Evolutionary conservation across 2,329 filamentous ascomycete species (phyloP), one percentile per base, ranked within the genome.

Genomic region (Cryphonectria naterciae): DNA sequence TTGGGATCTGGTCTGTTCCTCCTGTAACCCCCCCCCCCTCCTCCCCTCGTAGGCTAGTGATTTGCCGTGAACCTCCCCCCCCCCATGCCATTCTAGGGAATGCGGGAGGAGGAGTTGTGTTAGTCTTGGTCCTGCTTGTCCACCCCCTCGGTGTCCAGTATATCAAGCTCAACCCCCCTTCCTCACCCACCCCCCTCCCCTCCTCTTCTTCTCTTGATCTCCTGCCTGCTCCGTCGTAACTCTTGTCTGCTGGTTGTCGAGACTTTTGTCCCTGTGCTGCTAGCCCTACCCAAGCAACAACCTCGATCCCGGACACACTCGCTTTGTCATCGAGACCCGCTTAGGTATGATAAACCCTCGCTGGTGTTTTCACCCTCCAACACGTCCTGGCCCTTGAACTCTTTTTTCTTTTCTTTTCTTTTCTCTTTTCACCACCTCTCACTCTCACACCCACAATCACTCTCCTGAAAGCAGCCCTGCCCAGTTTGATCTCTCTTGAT

Each of bases 241-340:
- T 32, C 52, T 17, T 56, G 25, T 54, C 61, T 68, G 58, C 60
- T 35, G n/a, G 35, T 46, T 32, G 60, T 25, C 46, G 46, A 63
- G 60, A 69, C 41, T 43, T 43, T 35, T 58, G 10, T 46, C 10
- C 46, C 43, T 11, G 52, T 60, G 35, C 41, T 66, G 49, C 11
- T 69, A 65, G 61, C 49, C 39, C 37, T 58, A 25, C 28, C 17
- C 37, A 35, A 49, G 46, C 28, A 37, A 35, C 25, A 37, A 37
- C 41, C 49, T 49, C 69, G 35, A 35, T 28, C 66, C 61, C 43
- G 60, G 61, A 67, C 70, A 65, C 70, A 56, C 46, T 72, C 70
- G 70, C 70, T 72, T 72, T 70, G 70, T 72, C 56, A 71, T 71
- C 67, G 10, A 35, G 65, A 60, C 66, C 61, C 54, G 35, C 52